Percentiles rank a stretch among this genome's conserved stretches.
Conservation (phyloP, 1,139 yeast species). For the Pichia sp. region DNA sequence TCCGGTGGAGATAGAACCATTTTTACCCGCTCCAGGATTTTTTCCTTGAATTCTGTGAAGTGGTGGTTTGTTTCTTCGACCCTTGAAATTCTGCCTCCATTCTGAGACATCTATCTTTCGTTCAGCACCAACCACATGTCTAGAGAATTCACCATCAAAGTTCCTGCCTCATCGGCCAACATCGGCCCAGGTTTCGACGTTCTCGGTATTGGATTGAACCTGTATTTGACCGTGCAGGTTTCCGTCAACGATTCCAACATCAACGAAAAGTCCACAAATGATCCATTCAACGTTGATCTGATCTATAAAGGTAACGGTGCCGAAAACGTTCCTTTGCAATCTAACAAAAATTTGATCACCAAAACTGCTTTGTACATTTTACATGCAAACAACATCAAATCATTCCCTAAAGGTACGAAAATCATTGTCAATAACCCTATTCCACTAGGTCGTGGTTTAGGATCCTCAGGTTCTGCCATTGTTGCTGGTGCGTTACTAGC, state of each 20-base stretch:
- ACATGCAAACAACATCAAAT: conserved; percentile 65
- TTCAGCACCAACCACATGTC: conserved; percentile 11
- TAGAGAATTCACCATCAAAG: conserved; percentile 50
- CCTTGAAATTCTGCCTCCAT: background rate
- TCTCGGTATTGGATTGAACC: conserved; percentile 76
- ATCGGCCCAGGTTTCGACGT: conserved; percentile 99
- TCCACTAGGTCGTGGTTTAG: conserved; percentile 93
- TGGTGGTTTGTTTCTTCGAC: background rate
- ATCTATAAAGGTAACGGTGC: conserved; percentile 60
- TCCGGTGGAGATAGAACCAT: no score
- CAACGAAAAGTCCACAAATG: conserved; percentile 32
- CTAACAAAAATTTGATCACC: conserved; percentile 79
- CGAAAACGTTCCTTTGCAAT: conserved; percentile 55
- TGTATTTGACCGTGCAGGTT: conserved; percentile 65
- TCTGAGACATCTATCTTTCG: no score
- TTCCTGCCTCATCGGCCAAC: conserved; percentile 96
- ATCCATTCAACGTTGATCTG: conserved; percentile 62
- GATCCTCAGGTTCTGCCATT: conserved; percentile 98
- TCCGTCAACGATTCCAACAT: conserved; percentile 35
- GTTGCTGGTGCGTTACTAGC: conserved; percentile 96
- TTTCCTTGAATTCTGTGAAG: background rate
- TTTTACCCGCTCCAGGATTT: background rate
- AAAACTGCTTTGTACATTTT: conserved; percentile 87
- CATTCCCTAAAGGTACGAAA: conserved; percentile 80
- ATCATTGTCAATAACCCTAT: conserved; percentile 82